Base-by-base conservation (phyloP, 2,329 filamentous ascomycete genomes). In the Pseudocercospora musae region DNA sequence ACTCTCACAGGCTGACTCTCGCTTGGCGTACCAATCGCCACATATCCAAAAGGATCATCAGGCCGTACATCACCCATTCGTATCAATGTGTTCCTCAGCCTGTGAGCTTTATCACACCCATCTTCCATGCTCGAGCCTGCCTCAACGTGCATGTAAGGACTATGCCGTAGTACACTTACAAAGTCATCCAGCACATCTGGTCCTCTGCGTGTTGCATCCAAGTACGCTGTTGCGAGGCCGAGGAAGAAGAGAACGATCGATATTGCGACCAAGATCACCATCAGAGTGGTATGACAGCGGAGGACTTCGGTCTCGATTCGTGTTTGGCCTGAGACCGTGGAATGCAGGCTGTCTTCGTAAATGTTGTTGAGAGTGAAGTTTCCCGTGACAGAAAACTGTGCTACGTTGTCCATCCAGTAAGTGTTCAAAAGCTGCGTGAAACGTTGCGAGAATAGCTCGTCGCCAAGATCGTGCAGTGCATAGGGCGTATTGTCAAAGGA, bases 371-470 rank as follows among this genome's bases (percentile, higher is more conserved):
- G 44, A 4, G 54, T 54, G 58, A 58, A 62, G 20, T 48, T 58
- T 1, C 66, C 63, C 2, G 60, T 64, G 13, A 64, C 23, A 1
- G 61, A 59, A 31, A 33, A 64, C 1, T 58, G 66, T 18, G 58
- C 66, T 6, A 62, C 52, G 18, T 58, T 62, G 57, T 46, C 40
- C 27, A 66, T 42, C 63, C 63, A 68, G 56, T 62, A 64, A 3
- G 63, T 68, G 61, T 68, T 68, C 9, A 68, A 27, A 15, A 68
- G 62, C 40, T 68, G 66, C 1, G 60, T 62, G 42, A 66, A 50
- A 13, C 66, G 58, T 1, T 56, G 42, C 4, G 66, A 68, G 57
- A 66, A 60, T 13, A 64, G 57, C 15, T 58, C 57, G 23, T 63
- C 50, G 11, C 63, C 60, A 8, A 65, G 37, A 10, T 21, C 11